Base-by-base conservation (phyloP, 148 eudicot species). In the Suaeda aralocaspica region DNA sequence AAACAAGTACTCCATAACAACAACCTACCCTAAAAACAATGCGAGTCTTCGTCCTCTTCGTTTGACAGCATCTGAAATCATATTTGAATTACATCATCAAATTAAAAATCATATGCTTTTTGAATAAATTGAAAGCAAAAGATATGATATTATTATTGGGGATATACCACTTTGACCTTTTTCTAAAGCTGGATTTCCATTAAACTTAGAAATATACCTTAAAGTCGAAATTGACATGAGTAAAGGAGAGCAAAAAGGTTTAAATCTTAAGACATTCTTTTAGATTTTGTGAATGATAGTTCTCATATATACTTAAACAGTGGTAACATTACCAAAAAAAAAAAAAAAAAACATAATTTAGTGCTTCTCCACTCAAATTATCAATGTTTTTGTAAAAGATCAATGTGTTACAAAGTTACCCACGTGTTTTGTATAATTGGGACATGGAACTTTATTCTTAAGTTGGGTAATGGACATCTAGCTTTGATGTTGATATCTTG, bases 131-230 rank as follows among this genome's bases (percentile, higher is more conserved):
- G n/a, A 66, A 59, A 71, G 67, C 39, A 66, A 71, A 71, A 66
- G 60, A 72, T 36, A 60, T 67, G 21, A 28, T 18, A 60, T 62
- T 12, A 21, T 36, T 14, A 6, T 22, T 14, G 48, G 25, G 67
- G 48, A 63, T 66, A 29, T 13, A 59, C 68, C 68, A 49, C 53
- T 71, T 59, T 72, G 63, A 42, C 63, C 72, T 51, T 77, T 77
- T 51, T 12, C 7, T 67, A 77, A 77, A 77, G 80, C 46, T 72
- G 75, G 22, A n/a, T 28, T 59, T 55, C 76, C 80, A 77, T 68
- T 77, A 42, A 64, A 65, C 72, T 33, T n/a, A 58, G 59, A 66
- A 36, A 15, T 24, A 31, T 14, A 56, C 48, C 51, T 52, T 63
- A 50, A 34, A 63, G 68, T 63, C 29, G 15, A 45, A 6, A 46